Base-by-base conservation (phyloP, 108 stramenopile genomes). In the Fistulifera pelliculosa region DNA sequence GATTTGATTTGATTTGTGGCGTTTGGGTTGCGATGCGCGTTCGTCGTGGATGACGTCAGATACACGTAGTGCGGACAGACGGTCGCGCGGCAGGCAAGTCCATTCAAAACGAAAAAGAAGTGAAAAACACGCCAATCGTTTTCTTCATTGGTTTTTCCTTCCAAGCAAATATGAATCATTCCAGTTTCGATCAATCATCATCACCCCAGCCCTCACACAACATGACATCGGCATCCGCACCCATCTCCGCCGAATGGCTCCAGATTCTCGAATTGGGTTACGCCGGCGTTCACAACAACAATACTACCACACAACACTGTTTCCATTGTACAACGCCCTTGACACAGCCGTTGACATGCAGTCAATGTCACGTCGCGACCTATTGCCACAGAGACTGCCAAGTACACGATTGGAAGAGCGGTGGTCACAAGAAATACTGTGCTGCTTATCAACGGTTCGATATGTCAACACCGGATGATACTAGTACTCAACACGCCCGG, bases 361-460 rank as follows among this genome's bases (percentile, higher is more conserved):
- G 69, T 14, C 70, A 74, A 45, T 89, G 87, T 61, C 58, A 69
- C 25, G 81, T 85, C 10, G 87, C 87, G 1, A 49, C 71, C 0
- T 89, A 89, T 60, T 89, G 87, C 60, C 66, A 64, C 18, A 60
- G 77, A 13, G 84, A 85, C 2, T 90, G 87, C 56, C 87, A 85
- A 66, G 57, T 81, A 2, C 49, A 63, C 19, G 80, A 85, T 42
- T 90, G 87, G 87, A 90, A 90, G 56, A 49, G 70, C 40, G n/a
- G n/a, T n/a, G 68, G 80, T 0, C 87, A 90, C 64, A 85, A 85
- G 52, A 62, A 68, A 57, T 51, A 74, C 0, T 90, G 87, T 73
- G 49, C 64, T 49, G 82, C 80, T 22, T 90, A 81, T 63, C 61
- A 64, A 50, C 63, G 87, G 35, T 67, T 83, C 22, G 60, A 76